phyloP scores from a whole-genome alignment of 352 stramenopile genomes.

The Pythium inflatum region DNA sequence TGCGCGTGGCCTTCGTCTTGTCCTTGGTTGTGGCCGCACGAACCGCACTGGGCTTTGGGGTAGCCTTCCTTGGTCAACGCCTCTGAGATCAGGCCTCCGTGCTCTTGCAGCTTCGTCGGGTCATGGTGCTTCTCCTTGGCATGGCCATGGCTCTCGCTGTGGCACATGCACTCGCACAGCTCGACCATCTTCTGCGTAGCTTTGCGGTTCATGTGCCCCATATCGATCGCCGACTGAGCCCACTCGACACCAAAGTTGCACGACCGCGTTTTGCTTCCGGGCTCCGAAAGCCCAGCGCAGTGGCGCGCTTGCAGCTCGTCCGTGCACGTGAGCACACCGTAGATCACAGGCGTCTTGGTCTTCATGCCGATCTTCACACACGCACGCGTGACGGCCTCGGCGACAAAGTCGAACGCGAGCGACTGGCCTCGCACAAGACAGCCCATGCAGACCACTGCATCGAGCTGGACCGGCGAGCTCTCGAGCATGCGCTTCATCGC shows the following conservation, averaged over 20 bases:
- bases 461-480: constrained; percentile 20
- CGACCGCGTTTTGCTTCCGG: constrained; percentile 20
- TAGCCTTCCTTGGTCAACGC: constrained; percentile 10
- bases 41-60: constrained; percentile 12
- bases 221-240: constrained; percentile 38
- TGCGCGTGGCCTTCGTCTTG: not conserved
- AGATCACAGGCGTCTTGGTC: constrained; percentile 35
- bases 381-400: constrained; percentile 36
- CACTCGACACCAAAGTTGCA: constrained; percentile 40
- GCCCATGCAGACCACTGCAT: constrained; percentile 33
- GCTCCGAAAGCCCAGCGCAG: constrained; percentile 26
- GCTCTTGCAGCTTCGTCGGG: not conserved
- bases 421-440: constrained; percentile 32
- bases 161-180: constrained; percentile 29
- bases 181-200: constrained; percentile 24
- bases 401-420: constrained; percentile 36
- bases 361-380: constrained; percentile 40
- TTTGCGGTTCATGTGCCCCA: constrained; percentile 34
- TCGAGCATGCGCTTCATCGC: constrained; percentile 34
- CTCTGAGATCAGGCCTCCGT: constrained; percentile 17
- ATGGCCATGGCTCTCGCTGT: constrained; percentile 7
- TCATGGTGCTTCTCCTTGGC: not conserved
- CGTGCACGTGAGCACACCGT: constrained; percentile 36
- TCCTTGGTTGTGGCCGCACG: constrained; percentile 17
- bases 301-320: constrained; percentile 28